A percentile compares a stretch with the other conserved stretches of the same genome.
These are phyloP conservation scores for Ophiocordyceps camponoti-floridani DNA, from an alignment of 2,329 filamentous ascomycete species.

Conservation along the genomic window DNA sequence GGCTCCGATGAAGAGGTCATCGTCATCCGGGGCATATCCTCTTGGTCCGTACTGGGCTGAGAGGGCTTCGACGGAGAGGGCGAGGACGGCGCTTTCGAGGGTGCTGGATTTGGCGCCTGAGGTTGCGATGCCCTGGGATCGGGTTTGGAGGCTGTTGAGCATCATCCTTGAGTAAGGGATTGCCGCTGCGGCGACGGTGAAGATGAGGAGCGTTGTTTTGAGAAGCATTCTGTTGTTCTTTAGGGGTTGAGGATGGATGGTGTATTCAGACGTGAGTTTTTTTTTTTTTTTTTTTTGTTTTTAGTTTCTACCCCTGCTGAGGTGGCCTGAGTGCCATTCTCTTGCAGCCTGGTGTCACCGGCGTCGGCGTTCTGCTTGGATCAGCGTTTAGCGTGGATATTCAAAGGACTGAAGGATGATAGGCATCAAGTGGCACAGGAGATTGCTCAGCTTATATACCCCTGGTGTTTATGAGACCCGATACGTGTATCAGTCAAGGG, in stretches of 20 bases:
- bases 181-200: background rate
- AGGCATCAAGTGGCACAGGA: too few species aligned
- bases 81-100: slow-evolving; percentile 8
- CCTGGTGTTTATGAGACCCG: too few species aligned
- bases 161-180: slow-evolving; percentile 2
- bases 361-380: too few species aligned
- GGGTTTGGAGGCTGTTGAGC: slow-evolving; percentile 9
- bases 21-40: slow-evolving; percentile 1
- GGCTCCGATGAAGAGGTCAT: slow-evolving; percentile 1
- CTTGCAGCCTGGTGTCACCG: too few species aligned
- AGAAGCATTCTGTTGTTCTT: background rate
- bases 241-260: too few species aligned
- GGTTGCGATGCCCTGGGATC: slow-evolving; percentile 7
- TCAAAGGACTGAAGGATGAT: background rate
- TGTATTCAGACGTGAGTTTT: too few species aligned
- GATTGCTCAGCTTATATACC: too few species aligned
- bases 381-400: background rate
- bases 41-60: slow-evolving; percentile 2
- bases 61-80: slow-evolving; percentile 5
- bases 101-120: slow-evolving; percentile 7
- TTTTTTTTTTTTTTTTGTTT: too few species aligned
- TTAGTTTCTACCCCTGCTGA: background rate
- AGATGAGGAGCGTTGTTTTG: background rate
- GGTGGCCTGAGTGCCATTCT: background rate
- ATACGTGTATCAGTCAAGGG: too few species aligned